Evolutionary conservation across 495 filamentous ascomycete species (phyloP).

Genomic region (Penicillium robsamsonii): DNA sequence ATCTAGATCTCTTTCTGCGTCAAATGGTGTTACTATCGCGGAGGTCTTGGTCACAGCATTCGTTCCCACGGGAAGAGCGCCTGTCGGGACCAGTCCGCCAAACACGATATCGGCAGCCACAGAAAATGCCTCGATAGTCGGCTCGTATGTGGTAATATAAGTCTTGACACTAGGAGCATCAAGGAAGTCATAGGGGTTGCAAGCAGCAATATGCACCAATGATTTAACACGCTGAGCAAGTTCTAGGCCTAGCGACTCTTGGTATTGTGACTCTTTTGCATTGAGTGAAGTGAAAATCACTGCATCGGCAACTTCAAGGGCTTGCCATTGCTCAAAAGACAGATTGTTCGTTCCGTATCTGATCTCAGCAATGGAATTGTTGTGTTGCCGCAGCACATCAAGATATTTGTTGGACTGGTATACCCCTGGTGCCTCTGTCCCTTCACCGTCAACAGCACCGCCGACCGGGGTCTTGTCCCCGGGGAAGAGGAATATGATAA

Average conservation of each 20-base stretch:
- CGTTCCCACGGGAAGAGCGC: conserved; percentile 37
- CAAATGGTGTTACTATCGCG: conserved; percentile 21
- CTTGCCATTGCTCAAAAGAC: conserved; percentile 28
- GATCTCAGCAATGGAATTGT: conserved; percentile 30
- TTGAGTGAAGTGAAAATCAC: conserved; percentile 47
- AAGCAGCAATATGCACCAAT: conserved; percentile 43
- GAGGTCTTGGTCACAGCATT: conserved; percentile 16
- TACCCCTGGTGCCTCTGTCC: conserved; percentile 34
- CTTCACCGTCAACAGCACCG: conserved; percentile 49
- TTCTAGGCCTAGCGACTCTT: conserved; percentile 35
- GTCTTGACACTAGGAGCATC: conserved; percentile 39
- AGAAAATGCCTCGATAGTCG: conserved; percentile 45
- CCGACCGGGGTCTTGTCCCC: conserved; percentile 39
- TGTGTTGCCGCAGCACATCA: conserved; percentile 30
- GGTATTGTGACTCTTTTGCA: conserved; percentile 42
- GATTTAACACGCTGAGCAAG: conserved; percentile 31
- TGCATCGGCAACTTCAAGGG: conserved; percentile 36
- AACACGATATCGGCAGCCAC: conserved; percentile 46
- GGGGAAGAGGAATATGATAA: conserved; percentile 45
- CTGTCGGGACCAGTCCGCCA: conserved; percentile 30
- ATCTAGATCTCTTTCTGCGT: conserved; percentile 31
- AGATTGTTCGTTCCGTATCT: conserved; percentile 33
- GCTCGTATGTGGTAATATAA: conserved; percentile 50
- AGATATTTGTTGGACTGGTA: conserved; percentile 36
- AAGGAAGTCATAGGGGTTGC: conserved; percentile 51